These are phyloP conservation scores for Schizochytrium sp. DNA, from an alignment of 108 stramenopile genomes.

Conservation along the genomic window DNA sequence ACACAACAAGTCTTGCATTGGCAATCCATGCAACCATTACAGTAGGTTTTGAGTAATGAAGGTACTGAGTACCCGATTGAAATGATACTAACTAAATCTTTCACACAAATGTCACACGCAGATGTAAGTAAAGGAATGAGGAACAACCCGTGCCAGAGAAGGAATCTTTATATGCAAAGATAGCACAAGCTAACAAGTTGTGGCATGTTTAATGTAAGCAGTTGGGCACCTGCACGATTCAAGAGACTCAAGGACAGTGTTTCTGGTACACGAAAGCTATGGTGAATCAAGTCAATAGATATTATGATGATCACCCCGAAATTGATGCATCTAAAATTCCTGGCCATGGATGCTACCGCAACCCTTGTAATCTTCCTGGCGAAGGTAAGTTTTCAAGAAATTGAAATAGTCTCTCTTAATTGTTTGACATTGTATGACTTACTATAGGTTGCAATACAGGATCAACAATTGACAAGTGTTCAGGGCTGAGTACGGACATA, in stretches of 20 bases:
- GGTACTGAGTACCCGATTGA: neutral
- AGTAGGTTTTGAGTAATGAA: neutral
- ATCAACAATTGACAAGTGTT: neutral
- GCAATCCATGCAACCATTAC: conserved; percentile 47
- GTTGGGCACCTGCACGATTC: neutral
- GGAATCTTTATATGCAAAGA: too few relatives aligned
- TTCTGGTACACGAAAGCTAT: neutral
- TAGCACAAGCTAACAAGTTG: too few relatives aligned
- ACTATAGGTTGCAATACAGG: neutral
- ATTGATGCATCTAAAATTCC: conserved; percentile 10
- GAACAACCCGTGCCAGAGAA: too few relatives aligned
- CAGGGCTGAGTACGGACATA: neutral
- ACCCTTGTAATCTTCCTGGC: conserved; percentile 51
- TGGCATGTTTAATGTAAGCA: neutral
- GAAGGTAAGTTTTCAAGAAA: neutral
- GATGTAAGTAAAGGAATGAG: too few relatives aligned
- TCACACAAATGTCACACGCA: neutral
- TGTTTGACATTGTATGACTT: neutral
- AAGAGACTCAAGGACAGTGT: conserved; percentile 9
- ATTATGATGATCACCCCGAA: neutral
- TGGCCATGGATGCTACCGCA: conserved; percentile 32
- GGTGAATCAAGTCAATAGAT: neutral
- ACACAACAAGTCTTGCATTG: neutral
- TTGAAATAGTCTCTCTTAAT: too few relatives aligned
- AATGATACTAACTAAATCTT: neutral